Percentiles rank a stretch among this genome's conserved stretches.
These are phyloP conservation scores for Hymenoscyphus scutula DNA, from an alignment of 2,329 filamentous ascomycete genomes.

Conservation along the genomic window DNA sequence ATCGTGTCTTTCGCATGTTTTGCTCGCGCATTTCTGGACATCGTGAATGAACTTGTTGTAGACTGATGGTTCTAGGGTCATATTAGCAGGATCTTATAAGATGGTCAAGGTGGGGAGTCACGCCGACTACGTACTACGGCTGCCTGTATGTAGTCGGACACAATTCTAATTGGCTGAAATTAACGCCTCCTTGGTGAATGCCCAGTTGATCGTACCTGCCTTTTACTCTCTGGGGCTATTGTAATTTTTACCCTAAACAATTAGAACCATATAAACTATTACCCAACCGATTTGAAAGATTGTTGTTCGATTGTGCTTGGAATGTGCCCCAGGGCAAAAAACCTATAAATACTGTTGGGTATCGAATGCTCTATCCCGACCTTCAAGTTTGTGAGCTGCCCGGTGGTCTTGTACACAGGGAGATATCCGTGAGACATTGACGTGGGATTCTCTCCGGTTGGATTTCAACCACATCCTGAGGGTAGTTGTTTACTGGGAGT, in stretches of 20 bases:
- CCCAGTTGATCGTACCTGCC: no score
- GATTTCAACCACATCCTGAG: background rate
- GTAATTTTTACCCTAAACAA: no score
- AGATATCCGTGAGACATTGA: slow-evolving; percentile 50
- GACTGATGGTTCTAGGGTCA: background rate
- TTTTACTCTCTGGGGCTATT: no score
- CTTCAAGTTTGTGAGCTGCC: slow-evolving; percentile 52
- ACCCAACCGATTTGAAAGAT: no score
- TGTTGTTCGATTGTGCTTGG: no score
- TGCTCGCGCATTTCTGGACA: slow-evolving; percentile 23
- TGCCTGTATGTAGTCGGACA: no score
- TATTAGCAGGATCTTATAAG: background rate
- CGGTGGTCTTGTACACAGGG: slow-evolving; percentile 61
- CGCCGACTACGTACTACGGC: no score
- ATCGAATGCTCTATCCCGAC: background rate
- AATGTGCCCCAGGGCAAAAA: no score
- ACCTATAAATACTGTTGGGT: no score
- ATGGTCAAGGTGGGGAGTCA: background rate
- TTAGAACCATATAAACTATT: no score
- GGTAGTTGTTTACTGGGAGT: slow-evolving; percentile 1
- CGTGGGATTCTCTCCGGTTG: background rate
- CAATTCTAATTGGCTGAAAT: no score
- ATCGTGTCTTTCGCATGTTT: slow-evolving; percentile 29
- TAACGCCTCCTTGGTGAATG: no score
- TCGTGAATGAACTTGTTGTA: background rate